Conservation (phyloP, 306 rosid genomes). For the Acacia melanoxylon region DNA sequence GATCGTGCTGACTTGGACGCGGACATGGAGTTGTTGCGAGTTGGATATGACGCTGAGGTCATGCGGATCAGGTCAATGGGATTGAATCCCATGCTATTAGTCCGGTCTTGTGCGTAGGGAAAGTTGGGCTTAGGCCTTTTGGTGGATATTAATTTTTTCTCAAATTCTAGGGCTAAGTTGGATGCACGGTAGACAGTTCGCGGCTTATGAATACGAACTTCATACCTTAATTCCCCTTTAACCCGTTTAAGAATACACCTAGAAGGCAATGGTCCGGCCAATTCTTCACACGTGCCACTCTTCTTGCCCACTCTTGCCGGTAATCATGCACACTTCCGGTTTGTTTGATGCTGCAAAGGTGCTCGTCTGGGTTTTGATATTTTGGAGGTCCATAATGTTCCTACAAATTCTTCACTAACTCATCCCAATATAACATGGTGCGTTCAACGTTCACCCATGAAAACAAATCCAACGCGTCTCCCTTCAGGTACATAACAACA, state of each 20-base stretch:
- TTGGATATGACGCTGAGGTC: too few species aligned
- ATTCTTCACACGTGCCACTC: not conserved
- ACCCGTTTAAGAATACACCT: fast-evolving
- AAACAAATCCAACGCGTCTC: not conserved
- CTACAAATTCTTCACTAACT: not conserved
- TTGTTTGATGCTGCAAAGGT: too few species aligned
- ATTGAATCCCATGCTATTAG: too few species aligned
- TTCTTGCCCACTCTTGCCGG: not conserved
- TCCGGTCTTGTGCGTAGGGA: fast-evolving
- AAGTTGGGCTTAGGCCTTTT: fast-evolving
- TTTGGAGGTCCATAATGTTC: too few species aligned
- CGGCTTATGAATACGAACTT: not conserved
- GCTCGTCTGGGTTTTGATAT: too few species aligned
- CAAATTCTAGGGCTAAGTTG: not conserved
- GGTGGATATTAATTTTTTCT: fast-evolving
- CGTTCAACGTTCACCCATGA: not conserved
- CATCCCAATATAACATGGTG: not conserved
- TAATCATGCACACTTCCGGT: too few species aligned
- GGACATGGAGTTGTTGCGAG: too few species aligned
- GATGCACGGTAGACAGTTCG: fast-evolving
- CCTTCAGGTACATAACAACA: not conserved
- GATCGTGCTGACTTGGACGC: fast-evolving
- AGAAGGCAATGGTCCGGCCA: not conserved
- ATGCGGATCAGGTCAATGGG: too few species aligned
- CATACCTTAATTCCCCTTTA: not conserved